These are phyloP conservation scores for Talaromyces funiculosus DNA, from an alignment of 2,329 filamentous ascomycete genomes.

Conservation along the genomic window DNA sequence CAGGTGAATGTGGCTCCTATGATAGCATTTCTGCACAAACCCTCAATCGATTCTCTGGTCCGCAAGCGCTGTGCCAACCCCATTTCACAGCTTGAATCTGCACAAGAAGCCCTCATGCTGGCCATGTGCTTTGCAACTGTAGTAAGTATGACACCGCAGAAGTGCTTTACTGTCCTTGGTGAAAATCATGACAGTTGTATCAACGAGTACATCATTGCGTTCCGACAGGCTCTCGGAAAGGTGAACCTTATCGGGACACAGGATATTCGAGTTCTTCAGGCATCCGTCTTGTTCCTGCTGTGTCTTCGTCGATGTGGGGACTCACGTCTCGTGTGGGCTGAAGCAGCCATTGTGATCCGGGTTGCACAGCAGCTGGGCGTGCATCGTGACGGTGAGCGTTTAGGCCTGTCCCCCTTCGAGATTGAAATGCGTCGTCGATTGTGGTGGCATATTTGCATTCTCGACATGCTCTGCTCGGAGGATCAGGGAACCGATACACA, in stretches of 20 bases:
- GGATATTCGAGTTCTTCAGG: not conserved
- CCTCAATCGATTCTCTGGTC: not conserved
- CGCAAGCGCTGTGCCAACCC: not conserved
- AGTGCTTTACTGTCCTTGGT: conserved; percentile 12
- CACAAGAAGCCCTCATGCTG: conserved; percentile 12
- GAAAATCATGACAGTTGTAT: not conserved
- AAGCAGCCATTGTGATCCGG: not conserved
- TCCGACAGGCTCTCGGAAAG: not conserved
- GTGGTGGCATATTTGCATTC: conserved; percentile 7
- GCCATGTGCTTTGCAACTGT: conserved; percentile 18
- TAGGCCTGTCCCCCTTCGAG: conserved; percentile 50
- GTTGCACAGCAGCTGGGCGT: not conserved
- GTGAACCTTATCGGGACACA: not conserved
- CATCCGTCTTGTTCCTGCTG: not conserved
- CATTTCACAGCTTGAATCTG: not conserved
- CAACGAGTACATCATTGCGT: not conserved
- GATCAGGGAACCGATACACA: not conserved
- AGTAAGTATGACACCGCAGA: conserved; percentile 13
- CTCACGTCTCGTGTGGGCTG: not conserved
- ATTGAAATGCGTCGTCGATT: conserved; percentile 22
- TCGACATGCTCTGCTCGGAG: conserved; percentile 6
- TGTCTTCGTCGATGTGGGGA: not conserved
- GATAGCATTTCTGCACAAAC: conserved; percentile 16
- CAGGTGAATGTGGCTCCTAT: conserved; percentile 19
- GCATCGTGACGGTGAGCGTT: conserved; percentile 54